phyloP scores from a whole-genome alignment of 179 eudicot species.

The Actinidia chinensis region DNA sequence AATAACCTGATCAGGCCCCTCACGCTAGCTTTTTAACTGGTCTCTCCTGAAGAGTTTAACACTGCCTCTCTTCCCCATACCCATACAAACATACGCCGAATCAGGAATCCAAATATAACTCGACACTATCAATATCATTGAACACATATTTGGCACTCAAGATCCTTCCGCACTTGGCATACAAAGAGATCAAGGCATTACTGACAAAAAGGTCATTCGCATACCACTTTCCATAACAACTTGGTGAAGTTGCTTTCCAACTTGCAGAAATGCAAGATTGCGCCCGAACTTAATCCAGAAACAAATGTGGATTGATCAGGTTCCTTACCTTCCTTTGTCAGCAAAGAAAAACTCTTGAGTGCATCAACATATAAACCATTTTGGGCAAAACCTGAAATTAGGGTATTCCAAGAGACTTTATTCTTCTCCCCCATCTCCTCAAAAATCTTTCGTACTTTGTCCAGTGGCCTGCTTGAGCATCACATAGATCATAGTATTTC shows the following conservation, averaged over 20 bases:
- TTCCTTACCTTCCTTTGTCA: constrained; percentile 14
- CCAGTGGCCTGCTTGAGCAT: constrained; percentile 30
- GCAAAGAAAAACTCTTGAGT: constrained; percentile 12
- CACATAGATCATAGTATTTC: constrained; percentile 25
- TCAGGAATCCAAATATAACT: constrained; percentile 28
- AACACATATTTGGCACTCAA: constrained; percentile 16
- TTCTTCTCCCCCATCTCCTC: constrained; percentile 27
- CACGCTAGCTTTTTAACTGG: background rate
- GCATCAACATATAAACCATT: constrained; percentile 23
- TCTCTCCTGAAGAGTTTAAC: constrained; percentile 21
- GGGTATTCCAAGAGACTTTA: constrained; percentile 29
- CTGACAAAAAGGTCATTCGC: constrained; percentile 13
- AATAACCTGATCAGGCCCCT: constrained; percentile 29
- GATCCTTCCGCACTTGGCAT: constrained; percentile 31
- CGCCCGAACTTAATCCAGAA: constrained; percentile 23
- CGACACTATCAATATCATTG: constrained; percentile 2
- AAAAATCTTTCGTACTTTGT: constrained; percentile 21
- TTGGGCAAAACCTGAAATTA: constrained; percentile 25
- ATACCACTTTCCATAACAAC: constrained; percentile 24
- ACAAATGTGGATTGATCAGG: constrained; percentile 32
- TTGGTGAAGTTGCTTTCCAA: constrained; percentile 26
- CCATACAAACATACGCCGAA: constrained; percentile 27
- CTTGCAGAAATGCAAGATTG: constrained; percentile 25
- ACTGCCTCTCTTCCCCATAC: constrained; percentile 17
- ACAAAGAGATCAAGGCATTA: constrained; percentile 31